Conservation (phyloP, 305 asterid species). For the Fraxinus angustifolia region DNA sequence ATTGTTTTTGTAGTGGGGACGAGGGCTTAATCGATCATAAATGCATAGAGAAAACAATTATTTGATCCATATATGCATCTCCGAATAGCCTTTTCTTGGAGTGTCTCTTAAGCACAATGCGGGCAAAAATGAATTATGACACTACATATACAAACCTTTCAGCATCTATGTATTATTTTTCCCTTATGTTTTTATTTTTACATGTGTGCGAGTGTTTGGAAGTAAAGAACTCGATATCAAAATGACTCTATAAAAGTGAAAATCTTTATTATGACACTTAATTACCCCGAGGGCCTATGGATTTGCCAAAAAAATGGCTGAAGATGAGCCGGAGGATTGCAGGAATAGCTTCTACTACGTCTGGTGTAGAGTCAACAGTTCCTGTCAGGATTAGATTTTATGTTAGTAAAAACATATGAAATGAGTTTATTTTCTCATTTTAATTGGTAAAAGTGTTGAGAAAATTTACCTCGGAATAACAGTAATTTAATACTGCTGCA, state of each 20-base stretch:
- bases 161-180: background rate
- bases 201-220: background rate
- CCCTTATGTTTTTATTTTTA: background rate
- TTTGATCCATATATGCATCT: background rate
- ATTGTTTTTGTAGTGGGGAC: background rate
- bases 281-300: background rate
- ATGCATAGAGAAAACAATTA: background rate
- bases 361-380: slow-evolving; percentile 44
- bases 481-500: slow-evolving; percentile 31
- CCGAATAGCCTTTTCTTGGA: background rate
- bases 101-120: background rate
- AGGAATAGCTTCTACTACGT: background rate
- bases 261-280: background rate
- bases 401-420: slow-evolving; percentile 1
- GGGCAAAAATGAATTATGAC: background rate
- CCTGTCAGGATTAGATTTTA: slow-evolving; percentile 34
- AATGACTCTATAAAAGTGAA: background rate
- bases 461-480: slow-evolving; percentile 35
- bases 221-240: background rate
- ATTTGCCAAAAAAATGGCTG: background rate
- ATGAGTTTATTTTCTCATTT: background rate
- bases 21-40: background rate
- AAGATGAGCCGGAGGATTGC: background rate
- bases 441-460: background rate
- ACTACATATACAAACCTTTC: background rate